Conservation (phyloP, 1,284 basidiomycete species). For the Boletus holoroseus region DNA sequence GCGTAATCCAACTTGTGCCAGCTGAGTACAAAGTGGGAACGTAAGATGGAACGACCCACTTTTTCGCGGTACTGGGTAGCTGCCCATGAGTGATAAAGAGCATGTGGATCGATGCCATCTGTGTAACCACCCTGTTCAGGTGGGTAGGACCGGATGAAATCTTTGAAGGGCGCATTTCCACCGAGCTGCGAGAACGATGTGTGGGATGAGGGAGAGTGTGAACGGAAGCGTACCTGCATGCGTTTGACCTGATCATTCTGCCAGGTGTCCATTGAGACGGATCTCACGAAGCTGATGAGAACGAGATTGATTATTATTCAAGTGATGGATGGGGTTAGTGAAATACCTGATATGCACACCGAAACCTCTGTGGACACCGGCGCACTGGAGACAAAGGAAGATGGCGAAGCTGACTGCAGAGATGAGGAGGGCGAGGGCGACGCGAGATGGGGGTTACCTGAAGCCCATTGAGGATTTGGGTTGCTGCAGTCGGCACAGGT, state of each 20-base stretch:
- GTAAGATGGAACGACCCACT: constrained; percentile 38
- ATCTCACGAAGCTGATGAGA: constrained; percentile 74
- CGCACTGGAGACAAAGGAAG: constrained; percentile 89
- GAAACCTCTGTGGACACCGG: constrained; percentile 83
- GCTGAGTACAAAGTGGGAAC: constrained; percentile 6
- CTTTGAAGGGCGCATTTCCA: constrained; percentile 76
- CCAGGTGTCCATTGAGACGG: constrained; percentile 95
- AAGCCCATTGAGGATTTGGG: constrained; percentile 92
- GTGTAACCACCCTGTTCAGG: constrained; percentile 70
- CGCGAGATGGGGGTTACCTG: constrained; percentile 41
- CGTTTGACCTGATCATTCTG: constrained; percentile 83
- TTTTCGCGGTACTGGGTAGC: constrained; percentile 90
- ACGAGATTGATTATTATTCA: constrained; percentile 10
- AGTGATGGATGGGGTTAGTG: neutral
- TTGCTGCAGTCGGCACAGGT: constrained; percentile 76
- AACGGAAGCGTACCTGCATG: constrained; percentile 65
- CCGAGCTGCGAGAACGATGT: constrained; percentile 53
- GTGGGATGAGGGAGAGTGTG: constrained; percentile 12
- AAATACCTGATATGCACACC: constrained; percentile 79
- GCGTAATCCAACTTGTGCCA: constrained; percentile 58
- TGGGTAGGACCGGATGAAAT: constrained; percentile 76
- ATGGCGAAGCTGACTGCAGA: constrained; percentile 61
- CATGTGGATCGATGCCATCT: constrained; percentile 62
- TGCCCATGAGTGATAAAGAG: constrained; percentile 90
- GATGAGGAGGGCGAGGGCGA: neutral